Evolutionary conservation across 305 asterid species (phyloP).

Genomic region (Rubia peregrina): DNA sequence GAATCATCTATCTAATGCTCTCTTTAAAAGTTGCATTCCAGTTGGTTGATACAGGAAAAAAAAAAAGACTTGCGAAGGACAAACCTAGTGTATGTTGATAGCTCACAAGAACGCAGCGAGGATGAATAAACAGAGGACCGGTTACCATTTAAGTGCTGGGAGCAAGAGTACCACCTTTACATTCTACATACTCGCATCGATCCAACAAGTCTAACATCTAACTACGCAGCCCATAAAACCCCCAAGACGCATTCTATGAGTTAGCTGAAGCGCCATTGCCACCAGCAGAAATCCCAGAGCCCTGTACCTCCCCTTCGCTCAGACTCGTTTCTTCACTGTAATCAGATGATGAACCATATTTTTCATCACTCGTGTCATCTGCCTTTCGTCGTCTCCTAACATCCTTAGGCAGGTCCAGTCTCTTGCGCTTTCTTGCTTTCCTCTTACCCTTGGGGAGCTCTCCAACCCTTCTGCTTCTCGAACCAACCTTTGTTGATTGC

Average conservation of each 20-base stretch:
- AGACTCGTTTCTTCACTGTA: constrained; percentile 56
- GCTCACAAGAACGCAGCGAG: too few relatives aligned
- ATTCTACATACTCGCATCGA: not conserved
- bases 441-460: constrained; percentile 87
- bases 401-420: constrained; percentile 45
- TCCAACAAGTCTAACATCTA: too few relatives aligned
- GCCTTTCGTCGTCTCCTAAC: constrained; percentile 56
- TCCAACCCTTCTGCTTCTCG: constrained; percentile 49
- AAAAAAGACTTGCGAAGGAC: too few relatives aligned
- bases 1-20: too few relatives aligned
- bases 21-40: too few relatives aligned
- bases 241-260: constrained; percentile 21
- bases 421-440: constrained; percentile 72
- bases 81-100: too few relatives aligned
- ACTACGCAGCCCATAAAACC: too few relatives aligned
- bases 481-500: constrained; percentile 33
- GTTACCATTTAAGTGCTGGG: too few relatives aligned
- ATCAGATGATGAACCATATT: constrained; percentile 51
- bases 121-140: too few relatives aligned
- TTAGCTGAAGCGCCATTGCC: constrained; percentile 60
- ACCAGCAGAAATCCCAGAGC: constrained; percentile 20
- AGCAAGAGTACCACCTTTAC: too few relatives aligned
- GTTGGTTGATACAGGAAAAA: too few relatives aligned
- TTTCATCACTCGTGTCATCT: constrained; percentile 67
- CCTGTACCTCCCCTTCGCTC: constrained; percentile 72